These are phyloP conservation scores for Tetramitus jugosus DNA, from an alignment of 208 protist genomes.

Conservation along the genomic window DNA sequence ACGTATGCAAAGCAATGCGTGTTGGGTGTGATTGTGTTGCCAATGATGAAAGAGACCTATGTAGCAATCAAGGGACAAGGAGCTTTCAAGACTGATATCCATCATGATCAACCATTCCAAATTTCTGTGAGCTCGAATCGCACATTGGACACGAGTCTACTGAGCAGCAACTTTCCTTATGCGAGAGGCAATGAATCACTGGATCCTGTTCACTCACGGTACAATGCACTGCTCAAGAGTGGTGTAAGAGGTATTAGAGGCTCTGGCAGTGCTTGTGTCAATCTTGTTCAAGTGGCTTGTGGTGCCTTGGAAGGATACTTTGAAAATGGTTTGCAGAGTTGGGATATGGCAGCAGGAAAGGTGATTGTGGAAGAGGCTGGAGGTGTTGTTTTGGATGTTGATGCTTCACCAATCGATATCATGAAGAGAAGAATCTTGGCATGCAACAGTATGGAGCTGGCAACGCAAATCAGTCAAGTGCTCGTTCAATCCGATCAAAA, in stretches of 20 bases:
- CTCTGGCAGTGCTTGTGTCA: neutral
- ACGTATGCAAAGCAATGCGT: neutral
- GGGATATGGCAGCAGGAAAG: conserved; percentile 16
- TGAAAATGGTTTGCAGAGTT: conserved; percentile 4
- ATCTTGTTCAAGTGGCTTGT: conserved; percentile 17
- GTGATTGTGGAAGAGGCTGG: conserved; percentile 23
- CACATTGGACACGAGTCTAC: neutral
- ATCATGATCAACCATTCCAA: neutral
- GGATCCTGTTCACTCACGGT: neutral
- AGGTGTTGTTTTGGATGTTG: neutral
- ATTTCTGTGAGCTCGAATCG: neutral
- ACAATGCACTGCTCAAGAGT: neutral
- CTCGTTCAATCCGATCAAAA: neutral
- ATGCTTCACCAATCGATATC: neutral
- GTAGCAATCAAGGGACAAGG: conserved; percentile 10
- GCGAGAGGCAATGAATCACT: neutral
- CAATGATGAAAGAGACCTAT: conserved; percentile 8
- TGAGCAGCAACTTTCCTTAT: conserved; percentile 1
- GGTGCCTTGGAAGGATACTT: conserved; percentile 4
- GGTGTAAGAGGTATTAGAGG: neutral
- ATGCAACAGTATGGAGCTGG: neutral
- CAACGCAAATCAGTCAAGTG: neutral
- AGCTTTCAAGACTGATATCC: neutral
- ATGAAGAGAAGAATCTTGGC: neutral
- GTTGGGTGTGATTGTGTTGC: neutral